These are phyloP conservation scores for Platanthera zijinensis DNA, from an alignment of 106 monocot species.

Conservation along the genomic window DNA sequence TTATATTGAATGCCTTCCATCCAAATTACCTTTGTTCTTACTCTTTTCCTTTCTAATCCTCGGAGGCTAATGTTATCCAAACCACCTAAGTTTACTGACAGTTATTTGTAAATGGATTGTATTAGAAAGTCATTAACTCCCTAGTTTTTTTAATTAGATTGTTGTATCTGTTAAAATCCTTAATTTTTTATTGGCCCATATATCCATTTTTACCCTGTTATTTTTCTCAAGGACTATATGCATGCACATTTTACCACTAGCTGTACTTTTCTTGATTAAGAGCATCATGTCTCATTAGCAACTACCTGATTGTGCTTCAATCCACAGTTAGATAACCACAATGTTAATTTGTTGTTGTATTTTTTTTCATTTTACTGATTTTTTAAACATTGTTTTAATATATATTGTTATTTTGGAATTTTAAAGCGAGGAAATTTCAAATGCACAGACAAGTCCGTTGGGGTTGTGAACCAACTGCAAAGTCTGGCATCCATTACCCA, in stretches of 20 bases:
- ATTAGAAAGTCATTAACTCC: no score
- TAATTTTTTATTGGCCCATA: not conserved
- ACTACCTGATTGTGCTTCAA: constrained; percentile 1
- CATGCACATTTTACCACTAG: not conserved
- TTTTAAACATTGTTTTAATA: constrained; percentile 15
- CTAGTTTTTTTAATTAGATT: not conserved
- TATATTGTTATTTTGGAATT: constrained; percentile 35
- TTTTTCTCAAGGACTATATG: not conserved
- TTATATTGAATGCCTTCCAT: no score
- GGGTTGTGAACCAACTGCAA: constrained; percentile 85
- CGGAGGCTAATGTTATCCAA: no score
- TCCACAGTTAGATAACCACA: not conserved
- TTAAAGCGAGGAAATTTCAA: constrained; percentile 94
- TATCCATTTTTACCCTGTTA: not conserved
- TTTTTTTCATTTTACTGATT: constrained; percentile 6
- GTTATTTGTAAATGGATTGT: no score
- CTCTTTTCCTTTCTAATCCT: no score
- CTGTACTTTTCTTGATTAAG: not conserved
- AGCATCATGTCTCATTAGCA: not conserved
- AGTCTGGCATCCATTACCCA: constrained; percentile 77
- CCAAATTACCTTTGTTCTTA: no score
- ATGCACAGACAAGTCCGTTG: constrained; percentile 85
- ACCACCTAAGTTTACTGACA: no score
- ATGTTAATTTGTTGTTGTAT: not conserved
- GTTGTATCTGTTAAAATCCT: not conserved